phyloP scores from a whole-genome alignment of 768 basidiomycete genomes.

The Saitozyma podzolica region DNA sequence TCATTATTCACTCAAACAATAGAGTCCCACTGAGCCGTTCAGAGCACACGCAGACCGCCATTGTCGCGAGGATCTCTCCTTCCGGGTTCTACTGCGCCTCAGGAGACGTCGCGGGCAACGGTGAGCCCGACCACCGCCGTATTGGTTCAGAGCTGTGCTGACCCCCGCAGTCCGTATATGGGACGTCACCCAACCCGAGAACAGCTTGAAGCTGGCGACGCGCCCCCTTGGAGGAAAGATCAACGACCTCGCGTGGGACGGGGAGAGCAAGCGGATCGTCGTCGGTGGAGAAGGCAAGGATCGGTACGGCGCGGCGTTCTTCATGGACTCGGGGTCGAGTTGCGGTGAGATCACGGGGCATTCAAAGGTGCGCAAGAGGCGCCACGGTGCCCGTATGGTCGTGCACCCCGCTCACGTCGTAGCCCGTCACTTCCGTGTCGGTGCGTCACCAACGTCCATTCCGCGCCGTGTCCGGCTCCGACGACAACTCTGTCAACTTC shows the following conservation, averaged over 20 bases:
- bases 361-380: constrained; percentile 63
- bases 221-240: constrained; percentile 57
- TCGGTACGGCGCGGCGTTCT: constrained; percentile 59
- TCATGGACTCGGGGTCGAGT: constrained; percentile 63
- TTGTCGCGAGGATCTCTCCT: constrained; percentile 86
- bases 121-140: constrained; percentile 54
- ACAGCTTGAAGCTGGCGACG: constrained; percentile 63
- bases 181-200: constrained; percentile 86
- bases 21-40: constrained; percentile 12
- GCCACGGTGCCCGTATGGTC: no score
- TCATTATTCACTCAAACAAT: not conserved
- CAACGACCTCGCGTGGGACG: constrained; percentile 95
- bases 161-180: constrained; percentile 65
- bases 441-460: constrained; percentile 87
- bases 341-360: constrained; percentile 88
- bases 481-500: constrained; percentile 78
- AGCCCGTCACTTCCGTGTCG: constrained; percentile 84
- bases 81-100: constrained; percentile 95
- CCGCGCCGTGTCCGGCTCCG: constrained; percentile 82
- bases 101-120: constrained; percentile 76
- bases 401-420: not conserved
- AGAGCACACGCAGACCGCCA: constrained; percentile 79
- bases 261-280: constrained; percentile 92
- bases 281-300: constrained; percentile 90
- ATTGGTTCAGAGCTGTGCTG: constrained; percentile 51